Base-by-base conservation (phyloP, 176 grass and related monocot genomes). In the Carex cristatella region DNA sequence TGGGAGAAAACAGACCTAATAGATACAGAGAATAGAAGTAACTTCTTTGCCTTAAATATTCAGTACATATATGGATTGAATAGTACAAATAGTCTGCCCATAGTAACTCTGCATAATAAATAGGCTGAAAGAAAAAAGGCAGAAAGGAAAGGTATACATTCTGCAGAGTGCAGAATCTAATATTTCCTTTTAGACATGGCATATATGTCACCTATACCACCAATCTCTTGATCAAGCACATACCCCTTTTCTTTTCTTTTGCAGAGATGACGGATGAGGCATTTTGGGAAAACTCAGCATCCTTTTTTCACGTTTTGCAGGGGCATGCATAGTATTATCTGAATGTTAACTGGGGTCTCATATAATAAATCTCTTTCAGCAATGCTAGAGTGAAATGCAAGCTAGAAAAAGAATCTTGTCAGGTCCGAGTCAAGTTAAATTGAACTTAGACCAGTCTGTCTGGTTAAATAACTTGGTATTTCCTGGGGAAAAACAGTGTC, bases 1-100 rank as follows among this genome's bases (percentile, higher is more conserved):
- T 92, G 76, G 91, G 88, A 68, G 88, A 97, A 57, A 65, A 81
- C 61, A 73, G 15, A 55, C 87, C 91, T 95, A 82, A 10, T 51
- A 83, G 5, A 80, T 81, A 64, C 9, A 82, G 38, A 40, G 16
- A 61, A 53, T 7, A 82, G 19, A 53, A 40, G 31, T 19, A 80
- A 16, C 53, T 55, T 15, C 11, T 61, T 61, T 16, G 19, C 31
- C 58, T 19, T 61, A 5, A 80, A 55, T 60, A 18, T 3, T 76
- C 40, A 27, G 46, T 11, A 48, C 12, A 76, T 74, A 40, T 54
- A 51, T n/a, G 10, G 31, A 61, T 79, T 80, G 27, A 59, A 16
- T 2, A 57, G 31, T 82, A 16, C 14, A 62, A 64, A 44, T 27
- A 81, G 55, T 12, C 23, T 32, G 46, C 7, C 56, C n/a, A 44